Evolutionary conservation across 2,329 filamentous ascomycete genomes (phyloP).

Genomic region (Diplodia sapinea): DNA sequence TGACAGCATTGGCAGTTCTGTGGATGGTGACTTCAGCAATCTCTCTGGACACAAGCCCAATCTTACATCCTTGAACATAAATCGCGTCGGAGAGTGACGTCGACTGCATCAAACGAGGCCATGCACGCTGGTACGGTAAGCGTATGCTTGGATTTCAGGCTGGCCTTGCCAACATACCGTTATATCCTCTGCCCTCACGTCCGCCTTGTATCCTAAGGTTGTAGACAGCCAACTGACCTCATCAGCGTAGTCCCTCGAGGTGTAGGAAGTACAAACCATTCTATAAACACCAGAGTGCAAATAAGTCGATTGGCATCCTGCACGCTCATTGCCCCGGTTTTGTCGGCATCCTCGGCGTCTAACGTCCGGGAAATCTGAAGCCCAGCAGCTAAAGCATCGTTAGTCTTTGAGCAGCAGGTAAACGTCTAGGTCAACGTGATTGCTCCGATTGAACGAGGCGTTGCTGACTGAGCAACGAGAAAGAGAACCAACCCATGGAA

Average conservation of each 20-base stretch:
- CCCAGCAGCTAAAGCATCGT: slow-evolving; percentile 39
- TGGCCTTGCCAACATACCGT: background rate
- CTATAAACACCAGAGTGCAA: slow-evolving; percentile 48
- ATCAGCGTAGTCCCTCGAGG: slow-evolving; percentile 1
- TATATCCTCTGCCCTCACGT: slow-evolving; percentile 41
- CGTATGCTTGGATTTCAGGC: too few relatives aligned
- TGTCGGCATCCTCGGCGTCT: slow-evolving; percentile 31
- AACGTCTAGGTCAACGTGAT: too few relatives aligned
- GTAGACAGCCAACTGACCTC: slow-evolving; percentile 43
- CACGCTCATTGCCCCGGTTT: slow-evolving; percentile 2
- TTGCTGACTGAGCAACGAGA: too few relatives aligned
- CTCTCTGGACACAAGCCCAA: slow-evolving; percentile 46
- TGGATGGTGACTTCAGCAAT: slow-evolving; percentile 38
- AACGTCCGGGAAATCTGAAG: slow-evolving; percentile 47
- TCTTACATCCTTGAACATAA: slow-evolving; percentile 44
- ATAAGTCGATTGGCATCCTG: slow-evolving; percentile 42
- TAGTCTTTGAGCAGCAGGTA: background rate
- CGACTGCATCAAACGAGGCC: background rate
- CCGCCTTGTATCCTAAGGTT: slow-evolving; percentile 45
- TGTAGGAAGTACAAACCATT: slow-evolving; percentile 34
- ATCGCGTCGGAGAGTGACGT: slow-evolving; percentile 43
- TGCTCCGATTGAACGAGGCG: too few relatives aligned
- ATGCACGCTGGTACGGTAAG: slow-evolving; percentile 17
- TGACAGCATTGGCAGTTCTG: slow-evolving; percentile 14
- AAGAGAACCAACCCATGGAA: too few relatives aligned